A percentile compares a stretch with the other conserved stretches of the same genome.
Conservation (phyloP, 2,329 filamentous ascomycete species). For the Xylaria digitata region DNA sequence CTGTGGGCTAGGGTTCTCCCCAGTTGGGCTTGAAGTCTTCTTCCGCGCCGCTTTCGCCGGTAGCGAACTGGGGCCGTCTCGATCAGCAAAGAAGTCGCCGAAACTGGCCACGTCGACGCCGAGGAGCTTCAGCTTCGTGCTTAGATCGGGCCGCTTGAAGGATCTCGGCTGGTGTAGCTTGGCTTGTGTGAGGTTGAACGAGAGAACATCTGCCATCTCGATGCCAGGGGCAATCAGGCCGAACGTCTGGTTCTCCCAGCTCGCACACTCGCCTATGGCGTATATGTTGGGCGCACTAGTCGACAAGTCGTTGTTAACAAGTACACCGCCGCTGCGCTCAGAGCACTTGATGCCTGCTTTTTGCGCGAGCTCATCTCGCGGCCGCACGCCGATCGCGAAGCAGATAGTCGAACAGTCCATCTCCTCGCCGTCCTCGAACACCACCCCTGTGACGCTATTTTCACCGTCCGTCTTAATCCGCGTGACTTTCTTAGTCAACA, state of each 20-base stretch:
- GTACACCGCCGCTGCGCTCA: slow-evolving; percentile 78
- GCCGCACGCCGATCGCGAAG: slow-evolving; percentile 88
- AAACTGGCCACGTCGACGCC: slow-evolving; percentile 94
- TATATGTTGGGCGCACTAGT: slow-evolving; percentile 81
- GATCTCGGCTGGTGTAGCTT: slow-evolving; percentile 74
- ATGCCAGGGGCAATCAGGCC: slow-evolving; percentile 90
- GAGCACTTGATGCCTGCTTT: slow-evolving; percentile 77
- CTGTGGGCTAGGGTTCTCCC: slow-evolving; percentile 65
- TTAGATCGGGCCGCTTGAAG: slow-evolving; percentile 87
- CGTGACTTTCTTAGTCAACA: slow-evolving; percentile 80
- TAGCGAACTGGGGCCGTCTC: slow-evolving; percentile 82
- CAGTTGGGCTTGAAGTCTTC: slow-evolving; percentile 58
- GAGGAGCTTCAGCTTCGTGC: slow-evolving; percentile 89
- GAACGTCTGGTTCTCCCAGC: slow-evolving; percentile 87
- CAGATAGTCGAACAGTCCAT: slow-evolving; percentile 85
- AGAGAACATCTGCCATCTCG: slow-evolving; percentile 91
- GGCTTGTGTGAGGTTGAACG: slow-evolving; percentile 90
- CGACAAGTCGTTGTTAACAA: slow-evolving; percentile 73
- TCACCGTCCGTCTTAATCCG: slow-evolving; percentile 76
- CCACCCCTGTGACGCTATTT: slow-evolving; percentile 75
- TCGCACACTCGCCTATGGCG: slow-evolving; percentile 90
- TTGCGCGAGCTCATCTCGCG: slow-evolving; percentile 80
- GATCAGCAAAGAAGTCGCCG: slow-evolving; percentile 91
- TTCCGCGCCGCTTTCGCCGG: slow-evolving; percentile 66
- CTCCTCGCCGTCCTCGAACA: slow-evolving; percentile 82